A percentile compares a stretch with the other conserved stretches of the same genome.
Conservation (phyloP, 2,329 filamentous ascomycete genomes). For the Parastagonospora avenae region DNA sequence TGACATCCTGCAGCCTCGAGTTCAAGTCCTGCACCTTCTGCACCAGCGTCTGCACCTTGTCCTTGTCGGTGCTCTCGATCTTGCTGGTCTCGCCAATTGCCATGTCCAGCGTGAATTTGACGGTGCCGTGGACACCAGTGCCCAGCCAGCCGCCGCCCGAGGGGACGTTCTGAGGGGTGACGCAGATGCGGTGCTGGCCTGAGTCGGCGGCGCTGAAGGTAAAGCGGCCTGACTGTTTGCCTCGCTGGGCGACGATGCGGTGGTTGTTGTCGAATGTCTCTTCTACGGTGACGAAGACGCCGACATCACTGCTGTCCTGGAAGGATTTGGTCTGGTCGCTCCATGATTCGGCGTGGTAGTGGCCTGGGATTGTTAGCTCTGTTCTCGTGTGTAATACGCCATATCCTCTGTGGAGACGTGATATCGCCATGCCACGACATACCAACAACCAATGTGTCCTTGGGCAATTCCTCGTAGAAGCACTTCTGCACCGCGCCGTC, state of each 20-base stretch:
- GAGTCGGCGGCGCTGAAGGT: slow-evolving; percentile 93
- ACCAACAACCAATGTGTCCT: slow-evolving; percentile 95
- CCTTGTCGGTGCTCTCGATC: slow-evolving; percentile 92
- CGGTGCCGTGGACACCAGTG: slow-evolving; percentile 70
- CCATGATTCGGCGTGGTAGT: slow-evolving; percentile 86
- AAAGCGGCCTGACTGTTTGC: slow-evolving; percentile 77
- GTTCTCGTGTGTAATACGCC: not conserved
- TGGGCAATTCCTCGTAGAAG: slow-evolving; percentile 97
- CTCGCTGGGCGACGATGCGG: slow-evolving; percentile 88
- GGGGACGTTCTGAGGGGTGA: slow-evolving; percentile 78
- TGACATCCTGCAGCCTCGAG: slow-evolving; percentile 81
- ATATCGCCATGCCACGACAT: slow-evolving; percentile 35
- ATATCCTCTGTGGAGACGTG: not conserved
- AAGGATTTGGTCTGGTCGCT: slow-evolving; percentile 72
- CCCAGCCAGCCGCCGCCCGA: slow-evolving; percentile 74
- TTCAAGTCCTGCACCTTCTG: slow-evolving; percentile 90
- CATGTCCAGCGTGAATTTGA: slow-evolving; percentile 85
- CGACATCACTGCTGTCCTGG: slow-evolving; percentile 73
- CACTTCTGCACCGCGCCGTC: slow-evolving; percentile 86
- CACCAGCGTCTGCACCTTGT: slow-evolving; percentile 87
- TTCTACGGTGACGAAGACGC: slow-evolving; percentile 91
- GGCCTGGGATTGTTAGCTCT: slow-evolving; percentile 56
- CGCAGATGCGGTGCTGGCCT: slow-evolving; percentile 96
- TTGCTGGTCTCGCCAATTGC: slow-evolving; percentile 92
- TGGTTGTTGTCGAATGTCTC: slow-evolving; percentile 98